A percentile compares a stretch with the other conserved stretches of the same genome.
phyloP scores from a whole-genome alignment of 2,329 filamentous ascomycete genomes.

The Hypoxylon rubiginosum region DNA sequence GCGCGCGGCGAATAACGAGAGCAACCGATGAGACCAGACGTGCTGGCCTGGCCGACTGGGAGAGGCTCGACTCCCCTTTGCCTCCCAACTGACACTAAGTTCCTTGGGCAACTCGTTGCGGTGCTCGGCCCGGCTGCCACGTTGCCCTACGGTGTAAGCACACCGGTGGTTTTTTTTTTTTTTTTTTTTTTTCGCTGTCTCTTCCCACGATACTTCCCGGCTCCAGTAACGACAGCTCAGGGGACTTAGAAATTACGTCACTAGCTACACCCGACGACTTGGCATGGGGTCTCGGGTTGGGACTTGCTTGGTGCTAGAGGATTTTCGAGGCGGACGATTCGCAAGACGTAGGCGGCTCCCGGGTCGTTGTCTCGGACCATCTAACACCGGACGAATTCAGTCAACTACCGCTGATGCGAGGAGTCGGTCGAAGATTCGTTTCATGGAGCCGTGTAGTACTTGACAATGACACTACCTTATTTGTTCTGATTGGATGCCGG shows the following conservation, averaged over 20 bases:
- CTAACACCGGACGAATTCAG: not conserved
- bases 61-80: not conserved
- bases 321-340: not conserved
- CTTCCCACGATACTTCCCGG: not conserved
- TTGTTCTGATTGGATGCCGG: not conserved
- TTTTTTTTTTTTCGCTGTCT: not conserved
- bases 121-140: constrained; percentile 16
- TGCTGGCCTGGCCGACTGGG: not conserved
- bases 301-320: not conserved
- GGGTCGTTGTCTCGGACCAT: not conserved
- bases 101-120: constrained; percentile 5
- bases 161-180: not conserved
- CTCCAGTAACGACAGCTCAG: not conserved
- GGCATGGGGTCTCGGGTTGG: not conserved
- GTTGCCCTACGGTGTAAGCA: not conserved
- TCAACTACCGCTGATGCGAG: not conserved
- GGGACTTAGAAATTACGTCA: not conserved
- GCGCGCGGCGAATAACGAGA: constrained; percentile 9
- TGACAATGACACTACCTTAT: not conserved
- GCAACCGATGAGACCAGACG: constrained; percentile 7
- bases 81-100: not conserved
- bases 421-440: not conserved
- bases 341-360: not conserved
- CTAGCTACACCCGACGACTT: not conserved
- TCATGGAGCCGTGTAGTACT: not conserved